Percentiles rank a stretch among this genome's conserved stretches.
Conservation (phyloP, 179 eudicot species). For the Drosera spatulata region DNA sequence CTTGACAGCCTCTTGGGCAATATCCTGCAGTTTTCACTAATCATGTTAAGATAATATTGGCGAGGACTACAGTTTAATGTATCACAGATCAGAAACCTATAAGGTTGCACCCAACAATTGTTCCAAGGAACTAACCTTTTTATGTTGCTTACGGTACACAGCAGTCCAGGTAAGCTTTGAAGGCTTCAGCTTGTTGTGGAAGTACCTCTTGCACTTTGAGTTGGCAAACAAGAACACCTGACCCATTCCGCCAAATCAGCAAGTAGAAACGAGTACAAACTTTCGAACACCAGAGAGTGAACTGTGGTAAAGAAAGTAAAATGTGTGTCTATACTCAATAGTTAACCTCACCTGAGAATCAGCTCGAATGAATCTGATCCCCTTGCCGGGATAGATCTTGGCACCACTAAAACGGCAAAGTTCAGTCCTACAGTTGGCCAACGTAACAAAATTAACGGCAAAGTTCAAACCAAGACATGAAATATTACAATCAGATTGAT, state of each 20-base stretch:
- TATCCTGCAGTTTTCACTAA: conserved; percentile 1
- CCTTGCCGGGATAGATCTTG: conserved; percentile 26
- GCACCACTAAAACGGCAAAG: conserved; percentile 12
- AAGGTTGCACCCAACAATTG: too few species aligned
- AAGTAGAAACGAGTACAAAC: not conserved
- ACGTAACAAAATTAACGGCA: too few species aligned
- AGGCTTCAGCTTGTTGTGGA: conserved; percentile 9
- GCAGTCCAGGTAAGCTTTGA: conserved; percentile 5
- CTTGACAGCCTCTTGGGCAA: conserved; percentile 6
- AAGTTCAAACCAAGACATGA: too few species aligned
- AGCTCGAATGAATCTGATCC: conserved; percentile 20
- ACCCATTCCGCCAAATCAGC: not conserved
- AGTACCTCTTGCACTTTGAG: conserved; percentile 11
- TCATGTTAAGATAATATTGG: too few species aligned
- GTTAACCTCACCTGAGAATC: conserved; percentile 18
- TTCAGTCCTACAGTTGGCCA: conserved; percentile 2
- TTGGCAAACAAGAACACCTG: conserved; percentile 8
- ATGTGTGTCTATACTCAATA: too few species aligned
- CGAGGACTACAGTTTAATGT: too few species aligned
- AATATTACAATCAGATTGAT: too few species aligned
- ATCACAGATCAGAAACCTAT: too few species aligned
- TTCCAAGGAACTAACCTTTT: conserved; percentile 1
- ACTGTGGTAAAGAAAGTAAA: not conserved
- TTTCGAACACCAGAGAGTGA: not conserved
- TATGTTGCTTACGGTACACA: conserved; percentile 4